A percentile compares a stretch with the other conserved stretches of the same genome.
Conservation (phyloP, 352 stramenopile genomes). For the Phytophthora hibernalis region DNA sequence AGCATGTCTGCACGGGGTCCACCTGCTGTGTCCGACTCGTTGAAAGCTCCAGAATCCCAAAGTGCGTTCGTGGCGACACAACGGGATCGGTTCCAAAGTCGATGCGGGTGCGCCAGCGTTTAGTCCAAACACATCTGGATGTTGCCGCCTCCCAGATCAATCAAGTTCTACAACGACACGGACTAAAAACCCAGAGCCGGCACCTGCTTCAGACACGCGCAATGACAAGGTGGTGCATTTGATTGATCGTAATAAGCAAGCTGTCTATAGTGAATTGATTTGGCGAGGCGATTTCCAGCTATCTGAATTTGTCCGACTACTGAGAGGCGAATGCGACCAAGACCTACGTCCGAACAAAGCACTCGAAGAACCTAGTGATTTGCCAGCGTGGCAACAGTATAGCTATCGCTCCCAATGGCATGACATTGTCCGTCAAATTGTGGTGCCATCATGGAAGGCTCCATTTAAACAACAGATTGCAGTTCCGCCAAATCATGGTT, state of each 20-base stretch:
- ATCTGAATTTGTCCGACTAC: conserved; percentile 8
- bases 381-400: not conserved
- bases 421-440: not conserved
- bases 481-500: conserved; percentile 13
- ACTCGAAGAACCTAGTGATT: not conserved
- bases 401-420: not conserved
- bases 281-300: not conserved
- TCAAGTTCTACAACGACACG: not conserved
- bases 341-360: not conserved
- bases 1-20: not conserved
- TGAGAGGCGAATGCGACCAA: not conserved
- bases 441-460: not conserved
- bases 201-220: not conserved
- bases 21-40: too few relatives aligned
- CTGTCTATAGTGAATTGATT: conserved; percentile 14
- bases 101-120: not conserved
- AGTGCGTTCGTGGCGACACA: too few relatives aligned
- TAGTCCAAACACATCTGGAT: not conserved
- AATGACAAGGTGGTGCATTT: not conserved
- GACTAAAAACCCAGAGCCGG: not conserved
- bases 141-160: not conserved
- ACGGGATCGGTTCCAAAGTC: too few relatives aligned
- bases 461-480: not conserved
- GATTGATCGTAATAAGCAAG: conserved; percentile 13
- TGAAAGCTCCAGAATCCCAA: too few relatives aligned